Evolutionary conservation across 768 basidiomycete species (phyloP).

Genomic region (Auricularia cornea): DNA sequence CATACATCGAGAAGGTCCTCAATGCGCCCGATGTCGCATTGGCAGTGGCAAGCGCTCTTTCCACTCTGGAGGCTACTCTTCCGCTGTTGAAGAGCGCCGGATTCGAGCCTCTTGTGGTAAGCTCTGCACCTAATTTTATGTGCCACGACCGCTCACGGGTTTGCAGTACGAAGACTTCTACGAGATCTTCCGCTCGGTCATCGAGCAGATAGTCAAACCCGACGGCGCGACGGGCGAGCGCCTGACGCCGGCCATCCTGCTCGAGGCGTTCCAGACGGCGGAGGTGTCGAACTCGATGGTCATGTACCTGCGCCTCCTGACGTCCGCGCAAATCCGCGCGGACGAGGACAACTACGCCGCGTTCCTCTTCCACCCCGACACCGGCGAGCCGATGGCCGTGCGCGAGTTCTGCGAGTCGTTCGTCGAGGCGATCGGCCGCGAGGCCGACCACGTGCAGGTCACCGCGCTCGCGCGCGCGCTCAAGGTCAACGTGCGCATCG

Average conservation of each 20-base stretch:
- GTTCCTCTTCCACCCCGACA: constrained; percentile 74
- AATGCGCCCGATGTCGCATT: constrained; percentile 34
- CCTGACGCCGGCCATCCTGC: constrained; percentile 31
- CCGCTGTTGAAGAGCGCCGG: constrained; percentile 46
- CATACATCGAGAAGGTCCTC: constrained; percentile 68
- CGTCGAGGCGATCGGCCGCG: constrained; percentile 70
- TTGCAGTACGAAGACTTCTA: constrained; percentile 50
- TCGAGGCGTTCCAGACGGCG: constrained; percentile 46
- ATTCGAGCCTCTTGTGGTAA: constrained; percentile 58
- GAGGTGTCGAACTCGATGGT: constrained; percentile 67
- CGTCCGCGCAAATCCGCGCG: constrained; percentile 72
- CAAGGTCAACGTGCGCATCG: constrained; percentile 57
- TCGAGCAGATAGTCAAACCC: constrained; percentile 35
- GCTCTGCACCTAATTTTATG: constrained; percentile 24
- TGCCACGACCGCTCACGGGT: background rate
- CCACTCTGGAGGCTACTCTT: constrained; percentile 41
- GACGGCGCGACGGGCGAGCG: constrained; percentile 23
- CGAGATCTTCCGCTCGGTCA: constrained; percentile 47
- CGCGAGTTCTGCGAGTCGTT: constrained; percentile 66
- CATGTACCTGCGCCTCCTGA: constrained; percentile 71
- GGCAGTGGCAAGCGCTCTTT: constrained; percentile 43
- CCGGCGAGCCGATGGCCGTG: constrained; percentile 45
- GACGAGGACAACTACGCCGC: constrained; percentile 52
- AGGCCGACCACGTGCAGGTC: constrained; percentile 85
- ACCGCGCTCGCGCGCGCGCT: constrained; percentile 65